These are phyloP conservation scores for Apiotrichum mycotoxinovorans DNA, from an alignment of 1,284 basidiomycete genomes.

Conservation along the genomic window DNA sequence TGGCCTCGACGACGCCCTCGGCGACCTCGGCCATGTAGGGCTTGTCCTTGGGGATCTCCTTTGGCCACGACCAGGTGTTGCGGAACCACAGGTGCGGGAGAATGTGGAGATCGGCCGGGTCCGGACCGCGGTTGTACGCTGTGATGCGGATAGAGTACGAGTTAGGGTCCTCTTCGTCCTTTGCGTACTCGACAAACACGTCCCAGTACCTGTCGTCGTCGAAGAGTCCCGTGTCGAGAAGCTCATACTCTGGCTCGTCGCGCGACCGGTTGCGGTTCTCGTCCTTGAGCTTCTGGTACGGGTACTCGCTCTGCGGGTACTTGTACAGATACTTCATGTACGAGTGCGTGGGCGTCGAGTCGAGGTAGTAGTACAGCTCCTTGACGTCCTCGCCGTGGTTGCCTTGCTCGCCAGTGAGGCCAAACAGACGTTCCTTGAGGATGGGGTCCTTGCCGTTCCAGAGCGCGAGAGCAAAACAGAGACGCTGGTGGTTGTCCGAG, in stretches of 20 bases:
- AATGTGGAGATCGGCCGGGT: conserved; percentile 90
- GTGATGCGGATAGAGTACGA: conserved; percentile 90
- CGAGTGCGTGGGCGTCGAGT: conserved; percentile 95
- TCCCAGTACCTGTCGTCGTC: conserved; percentile 97
- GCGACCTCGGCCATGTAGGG: conserved; percentile 61
- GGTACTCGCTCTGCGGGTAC: conserved; percentile 86
- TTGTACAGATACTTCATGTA: conserved; percentile 99
- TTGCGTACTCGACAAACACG: conserved; percentile 79
- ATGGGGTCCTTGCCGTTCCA: conserved; percentile 96
- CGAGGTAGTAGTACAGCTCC: conserved; percentile 96
- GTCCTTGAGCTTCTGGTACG: conserved; percentile 86
- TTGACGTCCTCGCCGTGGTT: conserved; percentile 99
- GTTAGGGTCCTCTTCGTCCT: conserved; percentile 88
- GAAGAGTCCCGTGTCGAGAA: conserved; percentile 86
- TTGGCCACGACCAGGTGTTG: conserved; percentile 95
- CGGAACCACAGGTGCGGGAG: conserved; percentile 95
- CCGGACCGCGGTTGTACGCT: conserved; percentile 92
- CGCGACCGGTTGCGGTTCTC: conserved; percentile 80
- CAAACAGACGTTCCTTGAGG: conserved; percentile 93
- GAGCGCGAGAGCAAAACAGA: conserved; percentile 83
- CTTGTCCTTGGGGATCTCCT: conserved; percentile 69
- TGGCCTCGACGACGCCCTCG: conserved; percentile 63
- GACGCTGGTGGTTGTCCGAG: conserved; percentile 90
- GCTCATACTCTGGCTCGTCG: conserved; percentile 86
- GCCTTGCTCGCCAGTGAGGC: conserved; percentile 86